phyloP scores from a whole-genome alignment of 1,139 yeast species.

The Candida gigantensis region DNA sequence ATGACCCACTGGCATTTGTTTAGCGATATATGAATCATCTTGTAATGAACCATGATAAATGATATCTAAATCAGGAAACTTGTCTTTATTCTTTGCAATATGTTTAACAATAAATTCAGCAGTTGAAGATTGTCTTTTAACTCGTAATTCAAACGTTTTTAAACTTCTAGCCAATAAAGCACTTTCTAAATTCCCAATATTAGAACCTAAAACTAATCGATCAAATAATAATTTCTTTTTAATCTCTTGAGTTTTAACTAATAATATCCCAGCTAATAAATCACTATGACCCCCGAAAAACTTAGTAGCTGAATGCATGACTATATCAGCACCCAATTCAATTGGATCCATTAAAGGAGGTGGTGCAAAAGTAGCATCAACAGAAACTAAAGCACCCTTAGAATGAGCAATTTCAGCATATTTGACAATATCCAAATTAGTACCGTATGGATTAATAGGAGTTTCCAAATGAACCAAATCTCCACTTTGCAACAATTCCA shows the following conservation, averaged over 20 bases:
- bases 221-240: slow-evolving; percentile 54
- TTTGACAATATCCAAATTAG: slow-evolving; percentile 59
- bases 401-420: slow-evolving; percentile 70
- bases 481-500: slow-evolving; percentile 54
- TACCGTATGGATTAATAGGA: slow-evolving; percentile 85
- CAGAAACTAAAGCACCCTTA: slow-evolving; percentile 64
- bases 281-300: slow-evolving; percentile 96
- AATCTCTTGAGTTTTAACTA: slow-evolving; percentile 54
- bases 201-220: slow-evolving; percentile 72
- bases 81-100: slow-evolving; percentile 48
- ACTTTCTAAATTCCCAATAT: slow-evolving; percentile 75
- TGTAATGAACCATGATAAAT: slow-evolving; percentile 79
- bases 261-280: slow-evolving; percentile 75
- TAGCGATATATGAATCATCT: slow-evolving; percentile 57
- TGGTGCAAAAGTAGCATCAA: slow-evolving; percentile 92
- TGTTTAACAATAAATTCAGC: slow-evolving; percentile 65
- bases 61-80: slow-evolving; percentile 50
- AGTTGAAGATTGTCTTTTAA: slow-evolving; percentile 62
- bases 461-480: slow-evolving; percentile 84
- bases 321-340: slow-evolving; percentile 75
- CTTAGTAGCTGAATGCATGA: slow-evolving; percentile 89
- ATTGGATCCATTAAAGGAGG: slow-evolving; percentile 87
- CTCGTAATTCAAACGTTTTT: slow-evolving; percentile 74
- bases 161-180: slow-evolving; percentile 74
- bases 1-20: slow-evolving; percentile 67